A percentile compares a stretch with the other conserved stretches of the same genome.
phyloP scores from a whole-genome alignment of 1,284 basidiomycete species.

The Puccinia novopanici region DNA sequence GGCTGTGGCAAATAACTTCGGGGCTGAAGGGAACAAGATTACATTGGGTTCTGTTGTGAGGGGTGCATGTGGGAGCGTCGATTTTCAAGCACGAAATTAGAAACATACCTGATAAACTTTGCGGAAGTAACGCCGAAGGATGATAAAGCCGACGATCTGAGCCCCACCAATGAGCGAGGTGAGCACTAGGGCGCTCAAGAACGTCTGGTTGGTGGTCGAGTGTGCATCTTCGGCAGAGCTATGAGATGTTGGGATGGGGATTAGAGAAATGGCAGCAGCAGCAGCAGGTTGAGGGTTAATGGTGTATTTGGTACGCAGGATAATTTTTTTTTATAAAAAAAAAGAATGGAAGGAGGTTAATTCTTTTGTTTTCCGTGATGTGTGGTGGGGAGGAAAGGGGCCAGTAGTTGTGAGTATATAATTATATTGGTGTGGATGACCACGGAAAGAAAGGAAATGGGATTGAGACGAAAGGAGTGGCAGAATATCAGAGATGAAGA shows the following conservation, averaged over 20 bases:
- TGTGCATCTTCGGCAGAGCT: slow-evolving; percentile 11
- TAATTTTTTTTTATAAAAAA: too few relatives aligned
- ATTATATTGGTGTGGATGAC: too few relatives aligned
- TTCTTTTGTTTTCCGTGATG: too few relatives aligned
- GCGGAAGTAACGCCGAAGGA: slow-evolving; percentile 59
- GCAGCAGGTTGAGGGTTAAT: too few relatives aligned
- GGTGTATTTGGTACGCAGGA: not conserved
- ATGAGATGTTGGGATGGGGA: not conserved
- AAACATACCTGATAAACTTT: slow-evolving; percentile 60
- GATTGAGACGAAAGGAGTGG: too few relatives aligned
- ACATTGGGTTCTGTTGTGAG: not conserved
- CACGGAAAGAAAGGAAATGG: too few relatives aligned
- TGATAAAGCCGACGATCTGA: slow-evolving; percentile 58
- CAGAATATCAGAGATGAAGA: too few relatives aligned
- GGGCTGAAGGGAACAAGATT: slow-evolving; percentile 25
- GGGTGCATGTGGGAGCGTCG: slow-evolving; percentile 20
- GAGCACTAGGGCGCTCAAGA: slow-evolving; percentile 58
- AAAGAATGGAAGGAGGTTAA: too few relatives aligned
- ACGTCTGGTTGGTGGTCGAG: slow-evolving; percentile 56
- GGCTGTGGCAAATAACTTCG: slow-evolving; percentile 25
- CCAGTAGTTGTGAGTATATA: too few relatives aligned
- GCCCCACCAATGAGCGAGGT: slow-evolving; percentile 57
- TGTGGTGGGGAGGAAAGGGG: too few relatives aligned
- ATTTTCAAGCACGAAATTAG: not conserved
- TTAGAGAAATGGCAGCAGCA: not conserved